These are phyloP conservation scores for Calocybe gangraenosa DNA, from an alignment of 768 basidiomycete species.

Conservation along the genomic window DNA sequence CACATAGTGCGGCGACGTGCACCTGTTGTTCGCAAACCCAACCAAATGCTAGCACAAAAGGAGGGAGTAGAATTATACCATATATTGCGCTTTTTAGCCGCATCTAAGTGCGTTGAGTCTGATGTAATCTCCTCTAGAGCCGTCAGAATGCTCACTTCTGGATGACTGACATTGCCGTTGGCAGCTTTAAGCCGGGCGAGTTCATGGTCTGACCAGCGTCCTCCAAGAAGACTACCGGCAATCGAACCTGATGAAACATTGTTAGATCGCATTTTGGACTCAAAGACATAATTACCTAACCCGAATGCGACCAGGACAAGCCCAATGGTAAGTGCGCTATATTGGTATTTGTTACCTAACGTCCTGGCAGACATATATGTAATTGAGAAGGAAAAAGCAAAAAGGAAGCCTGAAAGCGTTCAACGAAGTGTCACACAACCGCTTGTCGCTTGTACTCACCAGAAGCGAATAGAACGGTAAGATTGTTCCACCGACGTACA, in stretches of 20 bases:
- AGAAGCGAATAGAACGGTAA: conserved; percentile 60
- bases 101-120: conserved; percentile 42
- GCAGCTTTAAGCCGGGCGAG: conserved; percentile 32
- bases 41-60: conserved; percentile 61
- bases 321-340: conserved; percentile 67
- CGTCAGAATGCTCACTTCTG: conserved; percentile 59
- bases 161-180: conserved; percentile 40
- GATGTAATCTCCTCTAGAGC: too few species aligned
- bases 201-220: conserved; percentile 41
- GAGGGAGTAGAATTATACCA: conserved; percentile 58
- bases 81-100: conserved; percentile 59
- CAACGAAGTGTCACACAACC: too few species aligned
- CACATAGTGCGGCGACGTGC: conserved; percentile 63
- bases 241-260: conserved; percentile 37
- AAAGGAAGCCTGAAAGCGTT: conserved; percentile 52
- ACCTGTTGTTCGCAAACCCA: conserved; percentile 68
- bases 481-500: conserved; percentile 60
- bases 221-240: conserved; percentile 38
- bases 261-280: too few species aligned
- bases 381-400: conserved; percentile 67
- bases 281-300: conserved; percentile 37
- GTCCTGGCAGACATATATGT: conserved; percentile 74
- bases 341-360: conserved; percentile 57
- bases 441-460: conserved; percentile 29
- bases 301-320: conserved; percentile 76